These are phyloP conservation scores for Gossypium bickii DNA, from an alignment of 345 rosid species.

Conservation along the genomic window DNA sequence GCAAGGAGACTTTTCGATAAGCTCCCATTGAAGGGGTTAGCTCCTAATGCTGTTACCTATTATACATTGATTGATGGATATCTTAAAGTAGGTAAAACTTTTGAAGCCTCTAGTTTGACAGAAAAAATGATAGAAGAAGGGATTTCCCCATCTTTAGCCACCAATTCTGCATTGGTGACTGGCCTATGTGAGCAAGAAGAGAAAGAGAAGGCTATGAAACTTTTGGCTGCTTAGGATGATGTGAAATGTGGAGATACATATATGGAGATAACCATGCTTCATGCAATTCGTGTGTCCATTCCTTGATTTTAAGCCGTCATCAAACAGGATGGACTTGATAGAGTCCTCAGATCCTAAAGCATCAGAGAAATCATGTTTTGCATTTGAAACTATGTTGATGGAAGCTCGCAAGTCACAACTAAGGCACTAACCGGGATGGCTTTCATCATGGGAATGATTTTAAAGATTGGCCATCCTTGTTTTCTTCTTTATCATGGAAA, in stretches of 20 bases:
- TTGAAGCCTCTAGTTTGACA: constrained; percentile 46
- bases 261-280: neutral
- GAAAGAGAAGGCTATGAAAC: neutral
- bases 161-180: neutral
- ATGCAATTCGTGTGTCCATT: neutral
- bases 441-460: neutral
- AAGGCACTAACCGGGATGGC: neutral
- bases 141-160: constrained; percentile 11
- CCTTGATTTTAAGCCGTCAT: neutral
- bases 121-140: constrained; percentile 48
- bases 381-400: constrained; percentile 5
- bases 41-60: constrained; percentile 52
- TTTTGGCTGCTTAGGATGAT: constrained; percentile 7
- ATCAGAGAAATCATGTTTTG: neutral
- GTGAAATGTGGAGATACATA: neutral
- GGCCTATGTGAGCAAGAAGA: constrained; percentile 4
- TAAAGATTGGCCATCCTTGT: neutral
- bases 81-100: constrained; percentile 39
- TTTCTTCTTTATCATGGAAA: neutral
- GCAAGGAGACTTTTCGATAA: constrained; percentile 56
- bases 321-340: neutral
- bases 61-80: constrained; percentile 48
- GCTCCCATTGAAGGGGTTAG: constrained; percentile 48
- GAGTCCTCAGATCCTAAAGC: neutral
- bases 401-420: neutral